Evolutionary conservation across 805 yeast genomes (phyloP).

Genomic region (Teunomyces lycoperdinae): DNA sequence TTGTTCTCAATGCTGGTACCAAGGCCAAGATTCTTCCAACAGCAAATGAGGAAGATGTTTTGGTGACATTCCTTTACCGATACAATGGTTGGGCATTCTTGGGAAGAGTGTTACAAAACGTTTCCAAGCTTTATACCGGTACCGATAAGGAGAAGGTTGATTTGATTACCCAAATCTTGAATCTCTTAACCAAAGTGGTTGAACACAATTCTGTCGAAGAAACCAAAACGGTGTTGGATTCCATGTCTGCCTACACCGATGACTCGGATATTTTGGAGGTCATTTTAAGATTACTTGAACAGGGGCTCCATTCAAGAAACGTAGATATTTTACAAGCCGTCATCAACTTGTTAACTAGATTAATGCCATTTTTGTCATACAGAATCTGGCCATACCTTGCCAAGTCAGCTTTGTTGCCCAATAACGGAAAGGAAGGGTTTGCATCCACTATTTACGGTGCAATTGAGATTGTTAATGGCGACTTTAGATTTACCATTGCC

Average conservation of each 20-base stretch:
- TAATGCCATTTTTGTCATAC: slow-evolving; percentile 50
- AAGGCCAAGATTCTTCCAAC: slow-evolving; percentile 68
- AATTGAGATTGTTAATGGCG: slow-evolving; percentile 67
- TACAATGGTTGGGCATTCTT: slow-evolving; percentile 87
- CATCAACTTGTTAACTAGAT: slow-evolving; percentile 48
- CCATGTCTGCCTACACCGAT: slow-evolving; percentile 47
- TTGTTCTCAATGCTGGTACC: slow-evolving; percentile 49
- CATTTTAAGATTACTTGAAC: slow-evolving; percentile 64
- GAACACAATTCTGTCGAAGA: slow-evolving; percentile 32
- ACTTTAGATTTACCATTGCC: slow-evolving; percentile 60
- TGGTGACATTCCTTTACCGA: slow-evolving; percentile 65
- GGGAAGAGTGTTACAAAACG: slow-evolving; percentile 73
- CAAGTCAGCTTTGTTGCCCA: slow-evolving; percentile 62
- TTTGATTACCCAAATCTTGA: slow-evolving; percentile 47
- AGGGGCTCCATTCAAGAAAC: slow-evolving; percentile 56
- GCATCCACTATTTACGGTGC: slow-evolving; percentile 63
- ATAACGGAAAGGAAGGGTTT: slow-evolving; percentile 60
- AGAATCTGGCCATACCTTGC: slow-evolving; percentile 79
- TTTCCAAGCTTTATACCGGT: slow-evolving; percentile 40
- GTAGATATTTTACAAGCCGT: slow-evolving; percentile 44
- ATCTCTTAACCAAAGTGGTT: slow-evolving; percentile 48
- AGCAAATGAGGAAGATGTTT: slow-evolving; percentile 25
- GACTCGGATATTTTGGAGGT: slow-evolving; percentile 62
- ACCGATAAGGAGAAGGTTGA: slow-evolving; percentile 37
- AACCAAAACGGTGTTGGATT: slow-evolving; percentile 28